Base-by-base conservation (phyloP, 768 basidiomycete genomes). In the Panaeolus papilionaceus region DNA sequence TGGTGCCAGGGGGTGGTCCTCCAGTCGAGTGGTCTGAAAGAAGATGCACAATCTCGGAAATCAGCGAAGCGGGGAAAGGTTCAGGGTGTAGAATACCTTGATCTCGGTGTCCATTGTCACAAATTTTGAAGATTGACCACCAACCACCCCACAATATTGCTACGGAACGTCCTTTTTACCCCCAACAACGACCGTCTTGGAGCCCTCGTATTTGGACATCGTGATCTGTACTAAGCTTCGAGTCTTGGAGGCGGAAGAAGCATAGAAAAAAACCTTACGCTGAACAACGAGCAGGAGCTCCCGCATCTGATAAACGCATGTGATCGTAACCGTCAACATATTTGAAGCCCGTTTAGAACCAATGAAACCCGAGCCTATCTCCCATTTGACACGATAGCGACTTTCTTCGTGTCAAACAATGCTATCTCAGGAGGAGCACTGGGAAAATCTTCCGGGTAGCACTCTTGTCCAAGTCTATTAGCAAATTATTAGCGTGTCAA, bases 71-170 rank as follows among this genome's bases (percentile, higher is more conserved):
- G 38, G 42, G 10, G 20, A 37, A 58, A 16, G 23, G 58, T 28
- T 7, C 54, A 14, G 40, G 62, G 47, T 20, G 49, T 39, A 10
- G 2, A 74, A 51, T 71, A 80, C 83, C 84, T 88, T 89, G 67
- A 89, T 79, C 73, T 89, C 85, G 6, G 87, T 87, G 70, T 89
- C 88, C 7, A 89, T 87, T 9, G 82, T 84, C 2, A 84, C 82
- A 74, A 85, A 89, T 75, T 87, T 85, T 5, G 86, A 85, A 0
- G 86, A 87, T 75, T 90, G 86, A 0, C 88, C 89, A 18, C 88
- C 88, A 62, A 89, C 88, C 61, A 83, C 85, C 14, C 89, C 89
- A 70, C 86, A 88, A 70, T 88, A 89, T 71, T 88, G 82, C 72
- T 89, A 88, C 61, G 76, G 74, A 2, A 84, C 80, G 40, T 78